phyloP scores from a whole-genome alignment of 2,329 filamentous ascomycete species.

The Gremmenia infestans region DNA sequence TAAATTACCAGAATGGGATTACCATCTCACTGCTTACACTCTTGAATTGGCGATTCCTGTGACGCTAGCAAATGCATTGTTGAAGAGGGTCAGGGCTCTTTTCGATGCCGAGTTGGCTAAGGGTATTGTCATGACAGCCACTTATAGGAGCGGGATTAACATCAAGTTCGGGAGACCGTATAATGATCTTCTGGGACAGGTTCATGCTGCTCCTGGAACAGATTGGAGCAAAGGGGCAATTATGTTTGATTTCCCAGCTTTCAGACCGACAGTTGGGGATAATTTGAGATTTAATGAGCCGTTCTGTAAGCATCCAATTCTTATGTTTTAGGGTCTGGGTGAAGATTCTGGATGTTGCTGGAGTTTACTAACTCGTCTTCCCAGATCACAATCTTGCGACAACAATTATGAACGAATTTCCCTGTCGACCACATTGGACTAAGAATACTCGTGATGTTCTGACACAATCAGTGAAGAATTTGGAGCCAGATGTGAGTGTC shows the following conservation, averaged over 20 bases:
- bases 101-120: slow-evolving; percentile 9
- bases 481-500: slow-evolving; percentile 12
- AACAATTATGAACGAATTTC: slow-evolving; percentile 16
- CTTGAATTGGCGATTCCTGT: slow-evolving; percentile 18
- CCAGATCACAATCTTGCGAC: slow-evolving; percentile 14
- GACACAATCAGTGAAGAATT: slow-evolving; percentile 12
- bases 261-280: slow-evolving; percentile 13
- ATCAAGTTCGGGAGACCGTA: slow-evolving; percentile 19
- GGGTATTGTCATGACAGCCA: slow-evolving; percentile 16
- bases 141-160: slow-evolving; percentile 18
- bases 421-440: slow-evolving; percentile 18
- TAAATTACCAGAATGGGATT: slow-evolving; percentile 14
- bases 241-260: slow-evolving; percentile 19
- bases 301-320: slow-evolving; percentile 11
- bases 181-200: slow-evolving; percentile 15
- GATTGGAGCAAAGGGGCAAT: slow-evolving; percentile 17
- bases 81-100: slow-evolving; percentile 11
- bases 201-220: slow-evolving; percentile 6
- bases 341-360: too few species aligned
- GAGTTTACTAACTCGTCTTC: background rate
- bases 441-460: slow-evolving; percentile 18
- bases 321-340: too few species aligned
- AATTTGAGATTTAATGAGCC: slow-evolving; percentile 16
- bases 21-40: slow-evolving; percentile 13
- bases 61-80: slow-evolving; percentile 12